Evolutionary conservation across 495 filamentous ascomycete species (phyloP).

Genomic region (Thozetella sp.): DNA sequence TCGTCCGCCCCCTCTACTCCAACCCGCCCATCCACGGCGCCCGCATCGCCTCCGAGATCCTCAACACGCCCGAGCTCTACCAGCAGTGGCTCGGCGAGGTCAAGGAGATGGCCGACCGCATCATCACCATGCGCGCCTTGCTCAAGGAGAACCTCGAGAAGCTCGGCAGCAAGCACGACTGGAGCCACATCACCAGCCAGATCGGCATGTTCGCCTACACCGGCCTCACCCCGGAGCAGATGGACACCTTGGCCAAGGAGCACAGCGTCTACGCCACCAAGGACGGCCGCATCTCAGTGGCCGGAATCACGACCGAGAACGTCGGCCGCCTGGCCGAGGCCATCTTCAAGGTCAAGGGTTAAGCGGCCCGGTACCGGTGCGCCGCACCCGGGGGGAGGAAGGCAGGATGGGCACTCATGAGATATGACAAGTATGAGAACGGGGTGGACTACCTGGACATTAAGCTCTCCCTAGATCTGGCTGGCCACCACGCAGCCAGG

Average conservation of each 20-base stretch:
- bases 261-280: conserved; percentile 98
- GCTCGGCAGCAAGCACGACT: conserved; percentile 93
- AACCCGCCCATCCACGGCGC: conserved; percentile 97
- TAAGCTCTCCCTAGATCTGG: too few relatives aligned
- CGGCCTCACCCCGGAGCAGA: conserved; percentile 88
- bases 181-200: conserved; percentile 97
- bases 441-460: too few relatives aligned
- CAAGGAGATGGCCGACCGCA: conserved; percentile 98
- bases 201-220: conserved; percentile 99
- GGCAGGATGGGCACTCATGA: too few relatives aligned
- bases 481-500: too few relatives aligned
- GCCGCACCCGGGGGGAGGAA: neutral
- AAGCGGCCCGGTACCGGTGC: conserved; percentile 16
- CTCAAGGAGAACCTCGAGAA: conserved; percentile 93
- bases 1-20: conserved; percentile 95
- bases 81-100: conserved; percentile 95
- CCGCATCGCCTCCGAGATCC: conserved; percentile 88
- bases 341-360: conserved; percentile 89
- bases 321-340: conserved; percentile 91
- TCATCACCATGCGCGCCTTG: conserved; percentile 94
- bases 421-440: too few relatives aligned
- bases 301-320: conserved; percentile 91
- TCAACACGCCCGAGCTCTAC: conserved; percentile 85
- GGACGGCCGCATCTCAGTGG: conserved; percentile 96
- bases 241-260: conserved; percentile 92